Evolutionary conservation across 2,329 filamentous ascomycete genomes (phyloP), one percentile per base, ranked within the genome.

Genomic region (Stenocarpella maydis): DNA sequence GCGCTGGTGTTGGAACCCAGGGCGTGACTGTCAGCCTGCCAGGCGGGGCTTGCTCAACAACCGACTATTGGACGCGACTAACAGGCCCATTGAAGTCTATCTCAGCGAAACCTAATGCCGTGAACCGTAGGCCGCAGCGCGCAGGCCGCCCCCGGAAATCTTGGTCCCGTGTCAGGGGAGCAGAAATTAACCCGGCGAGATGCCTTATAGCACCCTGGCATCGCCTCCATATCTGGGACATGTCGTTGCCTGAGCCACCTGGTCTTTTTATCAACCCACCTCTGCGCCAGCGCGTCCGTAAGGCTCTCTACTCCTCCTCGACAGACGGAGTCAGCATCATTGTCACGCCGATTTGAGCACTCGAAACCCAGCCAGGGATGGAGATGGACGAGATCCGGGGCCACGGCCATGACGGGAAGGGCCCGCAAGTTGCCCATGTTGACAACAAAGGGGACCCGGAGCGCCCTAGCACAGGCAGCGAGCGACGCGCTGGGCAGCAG

Each of bases 71-170:
- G 58, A 63, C 28, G 43, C 14, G 26, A 63, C 58, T 63, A 63
- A 37, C n/a, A n/a, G n/a, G 58, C 58, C 58, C 19, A n/a, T 63
- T 49, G 28, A 63, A 63, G 41, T 19, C 43, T 37, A 49, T 63
- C 58, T 49, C n/a, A 49, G 58, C 58, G 58, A 63, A 63, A 63
- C 58, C 58, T 63, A 63, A 63, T 63, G 58, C 43, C 14, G 43
- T 63, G 58, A 24, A 41, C 37, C n/a, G 28, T 28, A 24, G 58
- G 43, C 1, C 58, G 49, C 49, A 43, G 58, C 58, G 58, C 43
- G 58, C 26, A 63, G 43, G 58, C 58, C 37, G 43, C 19, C 58
- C 43, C 49, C 49, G 55, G 55, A n/a, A 47, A 63, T 47, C 24
- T 24, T 28, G 49, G 26, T 63, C 28, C 58, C 58, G 58, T 43